Conservation (phyloP, 1,284 basidiomycete species). For the Marasmius fiardii region DNA sequence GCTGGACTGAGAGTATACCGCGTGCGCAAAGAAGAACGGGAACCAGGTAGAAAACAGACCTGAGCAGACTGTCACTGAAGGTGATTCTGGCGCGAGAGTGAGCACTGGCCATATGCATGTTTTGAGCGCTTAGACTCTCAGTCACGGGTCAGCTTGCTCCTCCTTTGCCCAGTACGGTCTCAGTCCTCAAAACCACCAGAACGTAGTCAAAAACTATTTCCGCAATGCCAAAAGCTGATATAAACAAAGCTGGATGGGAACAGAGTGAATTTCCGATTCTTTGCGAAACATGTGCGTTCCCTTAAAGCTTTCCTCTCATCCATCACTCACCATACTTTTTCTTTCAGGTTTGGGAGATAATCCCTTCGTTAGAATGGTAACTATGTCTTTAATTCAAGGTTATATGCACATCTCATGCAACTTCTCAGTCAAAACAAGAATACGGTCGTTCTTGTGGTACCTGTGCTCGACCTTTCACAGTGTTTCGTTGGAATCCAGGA, state of each 20-base stretch:
- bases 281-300: slow-evolving; percentile 82
- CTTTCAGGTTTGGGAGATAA: slow-evolving; percentile 78
- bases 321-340: slow-evolving; percentile 10
- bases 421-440: slow-evolving; percentile 85
- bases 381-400: slow-evolving; percentile 16
- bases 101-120: too few relatives aligned
- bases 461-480: slow-evolving; percentile 93
- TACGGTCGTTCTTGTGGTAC: slow-evolving; percentile 95
- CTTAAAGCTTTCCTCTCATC: neutral
- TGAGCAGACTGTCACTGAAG: too few relatives aligned
- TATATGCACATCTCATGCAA: neutral
- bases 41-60: too few relatives aligned
- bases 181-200: neutral
- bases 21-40: too few relatives aligned
- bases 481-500: slow-evolving; percentile 99
- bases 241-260: slow-evolving; percentile 91
- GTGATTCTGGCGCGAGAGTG: too few relatives aligned
- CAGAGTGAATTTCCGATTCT: slow-evolving; percentile 88
- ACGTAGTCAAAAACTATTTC: slow-evolving; percentile 3
- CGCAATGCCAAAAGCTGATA: slow-evolving; percentile 71
- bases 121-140: too few relatives aligned
- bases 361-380: slow-evolving; percentile 87
- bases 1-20: too few relatives aligned
- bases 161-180: neutral
- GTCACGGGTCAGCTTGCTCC: neutral